Percentiles rank a stretch among this genome's conserved stretches.
phyloP scores from a whole-genome alignment of 148 eudicot genomes.

The Linanthus parryae region DNA sequence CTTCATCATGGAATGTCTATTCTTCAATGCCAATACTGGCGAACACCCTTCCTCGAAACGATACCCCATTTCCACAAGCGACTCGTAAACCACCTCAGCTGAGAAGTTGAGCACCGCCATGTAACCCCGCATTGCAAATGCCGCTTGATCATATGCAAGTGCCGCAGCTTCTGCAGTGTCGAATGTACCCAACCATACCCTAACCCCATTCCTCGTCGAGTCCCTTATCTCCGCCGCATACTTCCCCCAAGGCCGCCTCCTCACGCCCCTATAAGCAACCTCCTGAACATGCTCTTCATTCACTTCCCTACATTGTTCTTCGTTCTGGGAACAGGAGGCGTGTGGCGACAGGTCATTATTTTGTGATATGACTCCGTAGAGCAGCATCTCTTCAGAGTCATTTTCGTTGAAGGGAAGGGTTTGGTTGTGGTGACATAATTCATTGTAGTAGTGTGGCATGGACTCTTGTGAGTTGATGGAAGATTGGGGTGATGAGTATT shows the following conservation, averaged over 20 bases:
- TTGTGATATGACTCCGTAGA: neutral
- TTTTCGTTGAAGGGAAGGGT: conserved; percentile 8
- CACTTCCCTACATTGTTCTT: neutral
- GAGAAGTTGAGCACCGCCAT: conserved; percentile 6
- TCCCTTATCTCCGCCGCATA: conserved; percentile 16
- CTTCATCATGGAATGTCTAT: conserved; percentile 10
- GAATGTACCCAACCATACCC: conserved; percentile 14
- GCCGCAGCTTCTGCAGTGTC: conserved; percentile 15
- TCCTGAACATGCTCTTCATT: neutral
- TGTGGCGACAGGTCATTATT: neutral
- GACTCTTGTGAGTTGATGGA: conserved; percentile 1
- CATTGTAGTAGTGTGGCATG: neutral
- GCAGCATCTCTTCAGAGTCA: conserved; percentile 8
- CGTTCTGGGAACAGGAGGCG: neutral
- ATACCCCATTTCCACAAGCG: conserved; percentile 3
- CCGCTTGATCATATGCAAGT: conserved; percentile 12
- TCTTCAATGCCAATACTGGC: conserved; percentile 14
- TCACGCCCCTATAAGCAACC: conserved; percentile 9
- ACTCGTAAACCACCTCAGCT: neutral
- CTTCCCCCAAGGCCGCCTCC: conserved; percentile 15
- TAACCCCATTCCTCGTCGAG: conserved; percentile 12
- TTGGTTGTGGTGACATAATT: neutral
- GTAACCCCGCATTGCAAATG: conserved; percentile 12
- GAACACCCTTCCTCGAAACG: conserved; percentile 9
- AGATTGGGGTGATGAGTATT: conserved; percentile 1